Evolutionary conservation across 768 basidiomycete genomes (phyloP), one percentile per base, ranked within the genome.

Genomic region (Amanita molliuscula): DNA sequence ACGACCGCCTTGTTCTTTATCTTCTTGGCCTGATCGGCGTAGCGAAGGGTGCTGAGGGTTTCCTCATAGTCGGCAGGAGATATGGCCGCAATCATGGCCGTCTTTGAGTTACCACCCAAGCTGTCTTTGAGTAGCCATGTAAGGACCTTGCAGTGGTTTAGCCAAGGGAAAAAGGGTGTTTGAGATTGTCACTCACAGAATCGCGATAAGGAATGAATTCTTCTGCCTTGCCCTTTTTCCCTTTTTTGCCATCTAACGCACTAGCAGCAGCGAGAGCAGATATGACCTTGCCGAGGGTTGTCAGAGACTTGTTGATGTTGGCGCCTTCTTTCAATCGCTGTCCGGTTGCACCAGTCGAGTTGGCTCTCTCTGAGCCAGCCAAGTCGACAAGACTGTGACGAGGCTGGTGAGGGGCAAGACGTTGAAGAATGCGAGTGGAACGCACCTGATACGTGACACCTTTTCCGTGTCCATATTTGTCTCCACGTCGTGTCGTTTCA

Each of bases 1-100:
- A 99, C 89, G 52, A 98, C 82, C 13, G 96, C 95, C 72, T 97
- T 95, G 69, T 97, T 99, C 82, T 94, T 97, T 70, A 99, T 99
- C 83, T 95, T 95, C 84, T 99, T 99, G 29, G 95, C 94, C 64
- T 91, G 91, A 74, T 96, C 93, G 58, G 96, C 96, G 67, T 99
- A 98, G 4, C 96, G 87, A 52, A 99, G 72, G 2, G 95, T 98
- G 67, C 91, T 91, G 54, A 98, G 72, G 13, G 95, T 97, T 66
- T 98, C 95, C 56, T 98, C 95, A 61, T 97, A 97, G 68, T 97
- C 93, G 41, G 93, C 94, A n/a, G 93, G 94, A 40, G 92, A 83
- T 54, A 99, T 98, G 34, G 96, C 96, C 45, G 96, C 96, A 56
- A 99, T 97, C 96, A 99, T 98, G 4, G 95, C 93, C 3, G 95